A percentile compares a stretch with the other conserved stretches of the same genome.
These are phyloP conservation scores for Torrubiellomyces zombiae DNA, from an alignment of 2,329 filamentous ascomycete genomes.

Conservation along the genomic window DNA sequence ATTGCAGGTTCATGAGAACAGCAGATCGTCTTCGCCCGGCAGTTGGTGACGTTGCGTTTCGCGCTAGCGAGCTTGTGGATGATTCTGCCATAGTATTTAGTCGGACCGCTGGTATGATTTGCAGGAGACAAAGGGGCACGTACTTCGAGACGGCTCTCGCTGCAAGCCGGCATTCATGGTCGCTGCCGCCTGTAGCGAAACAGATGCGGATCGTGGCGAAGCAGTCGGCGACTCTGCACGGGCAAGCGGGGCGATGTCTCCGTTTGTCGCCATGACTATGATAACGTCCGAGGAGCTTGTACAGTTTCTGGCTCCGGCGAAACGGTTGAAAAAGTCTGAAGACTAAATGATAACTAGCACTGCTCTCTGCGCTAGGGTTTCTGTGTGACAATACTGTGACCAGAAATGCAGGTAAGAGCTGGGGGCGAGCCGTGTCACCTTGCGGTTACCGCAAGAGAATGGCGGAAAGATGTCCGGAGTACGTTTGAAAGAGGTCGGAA, in stretches of 20 bases:
- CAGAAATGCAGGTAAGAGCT: no score
- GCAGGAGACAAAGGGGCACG: constrained; percentile 5
- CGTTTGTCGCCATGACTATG: constrained; percentile 16
- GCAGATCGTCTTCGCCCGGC: constrained; percentile 46
- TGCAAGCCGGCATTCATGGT: constrained; percentile 64
- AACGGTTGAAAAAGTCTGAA: no score
- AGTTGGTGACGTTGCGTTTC: constrained; percentile 26
- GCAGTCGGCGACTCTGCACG: constrained; percentile 36
- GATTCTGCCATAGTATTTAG: constrained; percentile 20
- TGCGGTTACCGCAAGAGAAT: no score
- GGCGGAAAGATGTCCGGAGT: no score
- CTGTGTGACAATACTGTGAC: no score
- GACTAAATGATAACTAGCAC: no score
- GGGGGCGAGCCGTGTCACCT: no score
- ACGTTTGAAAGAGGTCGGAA: no score
- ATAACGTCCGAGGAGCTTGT: no score
- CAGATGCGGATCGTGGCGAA: constrained; percentile 47
- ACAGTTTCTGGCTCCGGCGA: no score
- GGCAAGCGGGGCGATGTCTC: constrained; percentile 8
- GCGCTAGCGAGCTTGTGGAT: constrained; percentile 33
- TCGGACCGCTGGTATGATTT: no score
- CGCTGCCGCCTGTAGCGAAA: constrained; percentile 59
- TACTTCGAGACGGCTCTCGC: constrained; percentile 43
- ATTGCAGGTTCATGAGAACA: constrained; percentile 55
- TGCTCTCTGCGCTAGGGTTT: no score